Evolutionary conservation across 1,284 basidiomycete genomes (phyloP), one percentile per base, ranked within the genome.

Genomic region (Apiotrichum laibachii): DNA sequence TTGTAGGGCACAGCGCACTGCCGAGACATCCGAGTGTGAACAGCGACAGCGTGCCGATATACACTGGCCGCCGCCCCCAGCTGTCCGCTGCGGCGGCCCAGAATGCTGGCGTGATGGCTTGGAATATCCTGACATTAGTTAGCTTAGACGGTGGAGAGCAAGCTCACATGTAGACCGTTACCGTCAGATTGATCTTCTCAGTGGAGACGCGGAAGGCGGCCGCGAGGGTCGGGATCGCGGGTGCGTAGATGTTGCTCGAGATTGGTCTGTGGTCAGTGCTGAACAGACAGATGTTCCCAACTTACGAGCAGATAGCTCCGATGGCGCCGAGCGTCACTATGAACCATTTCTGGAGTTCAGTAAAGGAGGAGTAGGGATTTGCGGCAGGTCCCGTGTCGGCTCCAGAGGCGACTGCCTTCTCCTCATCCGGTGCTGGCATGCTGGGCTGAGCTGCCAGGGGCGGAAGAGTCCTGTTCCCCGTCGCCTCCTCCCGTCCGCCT

Each of bases 211-310:
- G 21, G 53, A 77, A 75, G 6, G 66, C 67, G 15, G 61, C 53
- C 1, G 65, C 65, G 11, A 74, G 45, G 12, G 65, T 58, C 2
- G 73, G 75, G 16, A 75, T 71, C 33, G 69, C 72, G 2, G 73
- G 75, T 2, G 69, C 70, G 49, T 70, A 75, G 50, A 73, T 76
- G 54, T 70, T 72, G 39, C 66, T 67, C 15, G 70, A 71, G 8
- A 74, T 74, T 7, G 73, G 71, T 35, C 72, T 73, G 59, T 1
- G 4, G 26, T 31, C 26, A 31, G 26, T 26, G n/a, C 2, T 12
- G 21, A 9, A 26, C 0, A 2, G 16, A 16, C 9, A 16, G n/a
- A n/a, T n/a, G n/a, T n/a, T 2, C 34, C 11, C 2, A 1, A 60
- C 71, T 53, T 33, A 72, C 72, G 70, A 72, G 57, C 70, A 70